Evolutionary conservation across 129 eudicot genomes (phyloP).

Genomic region (Artemisia annua): DNA sequence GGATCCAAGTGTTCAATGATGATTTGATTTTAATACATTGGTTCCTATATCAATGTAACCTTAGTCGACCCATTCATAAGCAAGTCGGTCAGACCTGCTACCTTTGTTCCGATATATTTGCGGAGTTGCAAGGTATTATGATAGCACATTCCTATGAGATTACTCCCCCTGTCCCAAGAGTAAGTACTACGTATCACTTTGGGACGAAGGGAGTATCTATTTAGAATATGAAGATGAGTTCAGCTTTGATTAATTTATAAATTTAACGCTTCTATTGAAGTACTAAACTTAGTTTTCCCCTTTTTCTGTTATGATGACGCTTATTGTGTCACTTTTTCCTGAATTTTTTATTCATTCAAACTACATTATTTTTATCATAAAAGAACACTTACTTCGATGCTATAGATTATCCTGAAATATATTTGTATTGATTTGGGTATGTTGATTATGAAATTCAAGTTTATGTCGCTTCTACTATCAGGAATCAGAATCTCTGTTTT

Average conservation of each 20-base stretch:
- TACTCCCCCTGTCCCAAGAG: no score
- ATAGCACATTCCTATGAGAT: no score
- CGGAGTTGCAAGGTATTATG: not conserved
- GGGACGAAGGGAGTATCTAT: no score
- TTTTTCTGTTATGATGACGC: no score
- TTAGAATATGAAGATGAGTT: no score
- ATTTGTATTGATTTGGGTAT: not conserved
- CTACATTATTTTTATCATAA: not conserved
- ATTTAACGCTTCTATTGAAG: no score
- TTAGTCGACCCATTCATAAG: not conserved
- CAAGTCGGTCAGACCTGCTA: not conserved
- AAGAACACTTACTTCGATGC: not conserved
- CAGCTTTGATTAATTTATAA: no score
- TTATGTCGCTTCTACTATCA: conserved; percentile 1
- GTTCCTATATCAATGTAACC: not conserved
- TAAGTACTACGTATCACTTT: no score
- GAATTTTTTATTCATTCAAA: not conserved
- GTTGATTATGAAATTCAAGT: not conserved
- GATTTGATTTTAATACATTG: no score
- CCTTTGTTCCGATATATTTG: not conserved
- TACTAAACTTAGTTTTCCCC: no score
- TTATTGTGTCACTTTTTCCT: no score
- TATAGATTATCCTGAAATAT: not conserved
- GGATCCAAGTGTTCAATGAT: no score
- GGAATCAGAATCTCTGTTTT: not conserved